Evolutionary conservation across 1,284 basidiomycete genomes (phyloP).

Genomic region (Cutaneotrichosporon arboriforme): DNA sequence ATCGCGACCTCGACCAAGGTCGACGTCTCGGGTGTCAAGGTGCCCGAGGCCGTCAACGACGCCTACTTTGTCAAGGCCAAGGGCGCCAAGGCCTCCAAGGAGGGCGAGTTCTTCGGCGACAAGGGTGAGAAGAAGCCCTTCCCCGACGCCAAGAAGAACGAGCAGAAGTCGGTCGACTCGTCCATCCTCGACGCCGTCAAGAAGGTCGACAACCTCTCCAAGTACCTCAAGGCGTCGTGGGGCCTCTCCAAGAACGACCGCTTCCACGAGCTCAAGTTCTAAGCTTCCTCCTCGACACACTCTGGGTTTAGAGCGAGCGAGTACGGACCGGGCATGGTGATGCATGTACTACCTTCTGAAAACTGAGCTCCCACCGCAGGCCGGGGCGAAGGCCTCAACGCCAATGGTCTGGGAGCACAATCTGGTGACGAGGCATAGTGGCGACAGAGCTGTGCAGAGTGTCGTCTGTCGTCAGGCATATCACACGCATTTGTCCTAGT

Average conservation of each 20-base stretch:
- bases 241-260: slow-evolving; percentile 82
- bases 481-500: too few relatives aligned
- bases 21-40: slow-evolving; percentile 64
- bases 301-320: slow-evolving; percentile 5
- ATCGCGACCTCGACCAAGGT: slow-evolving; percentile 97
- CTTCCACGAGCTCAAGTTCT: slow-evolving; percentile 51
- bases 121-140: slow-evolving; percentile 83
- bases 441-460: too few relatives aligned
- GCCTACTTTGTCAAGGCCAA: slow-evolving; percentile 86
- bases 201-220: slow-evolving; percentile 85
- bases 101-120: slow-evolving; percentile 93
- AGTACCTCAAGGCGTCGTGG: slow-evolving; percentile 91
- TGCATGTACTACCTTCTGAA: slow-evolving; percentile 27
- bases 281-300: slow-evolving; percentile 18
- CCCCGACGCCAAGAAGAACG: slow-evolving; percentile 80
- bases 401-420: too few relatives aligned
- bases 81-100: slow-evolving; percentile 69
- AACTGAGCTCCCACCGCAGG: not conserved
- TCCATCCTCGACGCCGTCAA: slow-evolving; percentile 78
- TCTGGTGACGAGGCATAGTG: too few relatives aligned
- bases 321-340: slow-evolving; percentile 16
- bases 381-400: too few relatives aligned
- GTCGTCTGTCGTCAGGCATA: too few relatives aligned
- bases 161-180: slow-evolving; percentile 87
- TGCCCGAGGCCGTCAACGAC: slow-evolving; percentile 88